Conservation (phyloP, 257 asterid species). For the Avicennia marina region DNA sequence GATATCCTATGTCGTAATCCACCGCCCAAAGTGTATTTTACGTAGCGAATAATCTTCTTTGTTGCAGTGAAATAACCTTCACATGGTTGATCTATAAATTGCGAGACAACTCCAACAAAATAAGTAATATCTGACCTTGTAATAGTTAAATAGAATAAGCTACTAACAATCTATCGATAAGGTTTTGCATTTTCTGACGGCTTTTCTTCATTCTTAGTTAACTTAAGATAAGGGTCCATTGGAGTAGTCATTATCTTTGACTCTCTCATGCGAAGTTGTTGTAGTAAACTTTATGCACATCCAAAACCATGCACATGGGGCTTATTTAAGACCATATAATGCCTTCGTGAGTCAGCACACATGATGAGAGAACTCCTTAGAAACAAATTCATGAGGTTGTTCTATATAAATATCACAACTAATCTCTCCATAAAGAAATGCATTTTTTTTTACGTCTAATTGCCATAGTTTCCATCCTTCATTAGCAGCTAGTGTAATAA, state of each 20-base stretch:
- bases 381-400: slow-evolving; percentile 16
- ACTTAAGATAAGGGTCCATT: slow-evolving; percentile 19
- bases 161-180: slow-evolving; percentile 25
- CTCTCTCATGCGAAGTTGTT: slow-evolving; percentile 19
- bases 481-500: slow-evolving; percentile 8
- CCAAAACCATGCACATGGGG: slow-evolving; percentile 25
- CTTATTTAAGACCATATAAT: slow-evolving; percentile 25
- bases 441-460: no score
- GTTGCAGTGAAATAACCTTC: slow-evolving; percentile 14
- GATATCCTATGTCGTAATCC: not conserved
- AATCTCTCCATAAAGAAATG: no score
- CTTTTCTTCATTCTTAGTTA: slow-evolving; percentile 15
- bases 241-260: slow-evolving; percentile 21
- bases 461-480: slow-evolving; percentile 16
- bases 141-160: slow-evolving; percentile 22
- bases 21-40: slow-evolving; percentile 9
- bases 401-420: slow-evolving; percentile 18
- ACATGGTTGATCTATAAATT: slow-evolving; percentile 19
- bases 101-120: slow-evolving; percentile 16
- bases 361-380: slow-evolving; percentile 15
- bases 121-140: slow-evolving; percentile 21
- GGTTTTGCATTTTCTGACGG: not conserved
- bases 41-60: slow-evolving; percentile 16
- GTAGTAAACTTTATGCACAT: slow-evolving; percentile 10
- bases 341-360: slow-evolving; percentile 20